Conservation (phyloP, 257 asterid genomes). For the Striga asiatica region DNA sequence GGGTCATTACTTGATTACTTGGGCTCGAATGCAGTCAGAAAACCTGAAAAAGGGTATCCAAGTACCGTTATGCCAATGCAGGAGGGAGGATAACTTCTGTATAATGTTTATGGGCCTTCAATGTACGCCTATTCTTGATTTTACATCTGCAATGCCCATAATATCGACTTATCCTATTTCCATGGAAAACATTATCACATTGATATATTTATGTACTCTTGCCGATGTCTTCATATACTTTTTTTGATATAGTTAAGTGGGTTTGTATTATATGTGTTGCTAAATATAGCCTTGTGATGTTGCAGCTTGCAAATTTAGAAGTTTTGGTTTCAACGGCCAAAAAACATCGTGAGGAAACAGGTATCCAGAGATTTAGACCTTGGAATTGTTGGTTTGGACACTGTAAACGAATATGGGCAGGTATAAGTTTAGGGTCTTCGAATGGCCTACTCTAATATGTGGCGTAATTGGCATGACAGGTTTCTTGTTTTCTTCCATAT, state of each 20-base stretch:
- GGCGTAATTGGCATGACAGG: neutral
- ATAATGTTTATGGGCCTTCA: too few relatives aligned
- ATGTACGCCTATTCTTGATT: too few relatives aligned
- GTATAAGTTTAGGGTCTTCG: slow-evolving; percentile 19
- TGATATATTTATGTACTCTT: too few relatives aligned
- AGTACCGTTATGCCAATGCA: neutral
- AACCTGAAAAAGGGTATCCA: neutral
- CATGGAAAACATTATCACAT: too few relatives aligned
- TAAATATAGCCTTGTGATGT: slow-evolving; percentile 7
- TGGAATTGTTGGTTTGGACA: slow-evolving; percentile 81
- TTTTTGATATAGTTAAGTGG: neutral
- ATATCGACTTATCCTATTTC: too few relatives aligned
- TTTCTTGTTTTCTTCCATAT: neutral
- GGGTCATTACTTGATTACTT: neutral
- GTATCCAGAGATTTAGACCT: slow-evolving; percentile 77
- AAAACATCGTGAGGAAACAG: slow-evolving; percentile 66
- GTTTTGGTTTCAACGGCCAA: slow-evolving; percentile 88
- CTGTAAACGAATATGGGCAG: slow-evolving; percentile 57
- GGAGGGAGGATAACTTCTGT: too few relatives aligned
- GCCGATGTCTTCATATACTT: too few relatives aligned
- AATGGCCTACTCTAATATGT: neutral
- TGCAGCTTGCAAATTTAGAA: slow-evolving; percentile 55
- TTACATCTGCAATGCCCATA: too few relatives aligned
- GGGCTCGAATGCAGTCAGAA: neutral
- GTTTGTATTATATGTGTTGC: neutral